Evolutionary conservation across 1,284 basidiomycete species (phyloP).

Genomic region (Pholiota adiposa): DNA sequence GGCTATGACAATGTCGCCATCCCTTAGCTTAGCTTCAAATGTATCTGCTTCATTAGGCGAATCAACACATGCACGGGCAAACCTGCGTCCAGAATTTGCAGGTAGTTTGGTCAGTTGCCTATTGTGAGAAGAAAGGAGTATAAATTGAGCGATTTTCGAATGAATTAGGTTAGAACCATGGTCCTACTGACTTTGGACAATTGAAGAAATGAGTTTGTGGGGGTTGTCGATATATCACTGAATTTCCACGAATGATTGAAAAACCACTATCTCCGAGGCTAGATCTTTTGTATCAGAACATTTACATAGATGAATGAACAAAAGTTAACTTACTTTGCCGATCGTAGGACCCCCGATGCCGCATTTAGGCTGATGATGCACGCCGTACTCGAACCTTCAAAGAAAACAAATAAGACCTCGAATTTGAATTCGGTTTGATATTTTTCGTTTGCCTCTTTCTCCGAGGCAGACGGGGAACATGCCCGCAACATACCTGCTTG

Average conservation of each 20-base stretch:
- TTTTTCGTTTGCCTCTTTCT: neutral
- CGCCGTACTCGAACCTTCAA: slow-evolving; percentile 83
- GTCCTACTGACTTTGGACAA: slow-evolving; percentile 66
- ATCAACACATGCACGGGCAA: slow-evolving; percentile 57
- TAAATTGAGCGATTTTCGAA: neutral
- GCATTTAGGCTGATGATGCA: slow-evolving; percentile 81
- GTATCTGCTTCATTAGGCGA: slow-evolving; percentile 69
- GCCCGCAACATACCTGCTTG: slow-evolving; percentile 61
- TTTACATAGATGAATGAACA: neutral
- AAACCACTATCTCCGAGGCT: slow-evolving; percentile 90
- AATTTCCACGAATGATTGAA: slow-evolving; percentile 73
- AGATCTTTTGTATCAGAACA: slow-evolving; percentile 10
- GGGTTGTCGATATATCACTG: slow-evolving; percentile 64
- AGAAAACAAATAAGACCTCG: neutral
- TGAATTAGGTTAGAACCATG: neutral
- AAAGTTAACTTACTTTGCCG: slow-evolving; percentile 70
- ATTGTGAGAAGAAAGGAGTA: slow-evolving; percentile 13
- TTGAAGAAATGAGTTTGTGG: slow-evolving; percentile 85
- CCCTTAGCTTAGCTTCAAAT: slow-evolving; percentile 66
- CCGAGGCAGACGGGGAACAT: neutral
- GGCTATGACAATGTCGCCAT: slow-evolving; percentile 74
- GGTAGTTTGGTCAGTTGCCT: slow-evolving; percentile 78
- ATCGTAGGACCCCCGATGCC: slow-evolving; percentile 72
- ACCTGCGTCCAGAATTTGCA: slow-evolving; percentile 42
- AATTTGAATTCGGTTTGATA: neutral